These are phyloP conservation scores for Tricholomella constricta DNA, from an alignment of 768 basidiomycete genomes.

Conservation along the genomic window DNA sequence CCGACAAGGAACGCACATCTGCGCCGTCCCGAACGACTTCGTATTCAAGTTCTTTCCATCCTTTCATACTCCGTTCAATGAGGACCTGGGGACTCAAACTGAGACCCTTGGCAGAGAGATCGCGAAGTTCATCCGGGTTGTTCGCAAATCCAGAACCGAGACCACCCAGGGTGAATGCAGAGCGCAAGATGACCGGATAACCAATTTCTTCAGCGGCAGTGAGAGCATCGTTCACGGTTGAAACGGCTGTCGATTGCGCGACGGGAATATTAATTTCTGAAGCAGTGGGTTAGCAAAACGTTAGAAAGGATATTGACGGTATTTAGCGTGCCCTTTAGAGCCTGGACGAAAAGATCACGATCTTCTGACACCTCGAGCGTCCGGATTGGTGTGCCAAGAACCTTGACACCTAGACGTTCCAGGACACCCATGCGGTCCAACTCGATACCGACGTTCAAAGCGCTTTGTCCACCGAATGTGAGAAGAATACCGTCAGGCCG, in stretches of 20 bases:
- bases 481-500: constrained; percentile 95
- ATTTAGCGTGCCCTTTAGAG: constrained; percentile 77
- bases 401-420: constrained; percentile 88
- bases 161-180: constrained; percentile 97
- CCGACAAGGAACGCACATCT: constrained; percentile 62
- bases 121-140: constrained; percentile 90
- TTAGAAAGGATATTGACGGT: not conserved
- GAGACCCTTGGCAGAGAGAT: constrained; percentile 89
- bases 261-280: constrained; percentile 97
- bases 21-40: constrained; percentile 98
- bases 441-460: constrained; percentile 95
- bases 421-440: constrained; percentile 96
- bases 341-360: constrained; percentile 93
- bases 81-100: constrained; percentile 93
- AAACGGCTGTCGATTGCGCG: constrained; percentile 94
- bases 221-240: constrained; percentile 91
- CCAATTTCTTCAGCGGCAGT: constrained; percentile 89
- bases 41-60: constrained; percentile 99
- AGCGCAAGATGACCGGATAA: constrained; percentile 96
- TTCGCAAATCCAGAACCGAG: constrained; percentile 98
- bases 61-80: constrained; percentile 98
- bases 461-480: constrained; percentile 98
- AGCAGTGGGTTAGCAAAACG: constrained; percentile 10
- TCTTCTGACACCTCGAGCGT: constrained; percentile 98
- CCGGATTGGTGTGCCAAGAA: constrained; percentile 92